These are phyloP conservation scores for Colletotrichum neosansevieriae DNA, from an alignment of 2,329 filamentous ascomycete genomes.

Conservation along the genomic window DNA sequence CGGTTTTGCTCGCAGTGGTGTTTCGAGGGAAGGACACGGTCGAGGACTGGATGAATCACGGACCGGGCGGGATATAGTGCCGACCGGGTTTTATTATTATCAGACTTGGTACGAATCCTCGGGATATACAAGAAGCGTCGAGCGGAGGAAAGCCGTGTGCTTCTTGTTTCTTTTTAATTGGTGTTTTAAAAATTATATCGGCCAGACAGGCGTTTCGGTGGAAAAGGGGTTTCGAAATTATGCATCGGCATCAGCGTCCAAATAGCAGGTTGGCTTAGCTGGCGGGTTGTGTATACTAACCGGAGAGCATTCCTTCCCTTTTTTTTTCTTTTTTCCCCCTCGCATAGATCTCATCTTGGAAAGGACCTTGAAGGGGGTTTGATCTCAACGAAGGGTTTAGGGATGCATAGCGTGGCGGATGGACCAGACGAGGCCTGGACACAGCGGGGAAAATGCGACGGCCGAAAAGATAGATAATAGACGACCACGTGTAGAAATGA, in stretches of 20 bases:
- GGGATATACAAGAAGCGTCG: no score
- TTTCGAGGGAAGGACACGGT: constrained; percentile 36
- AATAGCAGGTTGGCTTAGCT: neutral
- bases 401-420: constrained; percentile 5
- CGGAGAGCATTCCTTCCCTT: no score
- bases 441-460: neutral
- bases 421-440: neutral
- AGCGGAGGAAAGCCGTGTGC: no score
- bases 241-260: constrained; percentile 15
- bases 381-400: neutral
- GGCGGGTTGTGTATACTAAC: no score
- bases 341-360: no score
- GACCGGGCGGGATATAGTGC: constrained; percentile 22
- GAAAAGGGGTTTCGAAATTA: neutral
- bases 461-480: neutral
- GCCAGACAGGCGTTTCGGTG: constrained; percentile 24
- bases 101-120: neutral
- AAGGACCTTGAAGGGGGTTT: no score
- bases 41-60: constrained; percentile 41
- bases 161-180: neutral
- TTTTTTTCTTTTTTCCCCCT: no score
- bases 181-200: constrained; percentile 2
- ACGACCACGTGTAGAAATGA: no score
- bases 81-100: no score
- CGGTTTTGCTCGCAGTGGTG: constrained; percentile 37